Conservation (phyloP, 192 early-diverging fungal species). For the Backusella liffmaniae region DNA sequence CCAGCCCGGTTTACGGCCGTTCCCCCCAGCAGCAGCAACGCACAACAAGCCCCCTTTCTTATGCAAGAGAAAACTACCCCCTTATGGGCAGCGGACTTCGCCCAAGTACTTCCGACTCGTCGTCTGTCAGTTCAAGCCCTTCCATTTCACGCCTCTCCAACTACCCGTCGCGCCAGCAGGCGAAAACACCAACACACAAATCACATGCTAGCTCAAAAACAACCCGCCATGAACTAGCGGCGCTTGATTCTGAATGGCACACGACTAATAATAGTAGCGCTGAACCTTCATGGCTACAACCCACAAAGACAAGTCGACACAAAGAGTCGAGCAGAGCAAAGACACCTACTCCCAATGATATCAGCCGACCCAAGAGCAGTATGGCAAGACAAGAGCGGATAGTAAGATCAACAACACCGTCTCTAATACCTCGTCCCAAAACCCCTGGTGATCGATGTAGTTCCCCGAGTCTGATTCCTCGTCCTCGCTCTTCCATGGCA, state of each 20-base stretch:
- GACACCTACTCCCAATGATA: constrained; percentile 20
- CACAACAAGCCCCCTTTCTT: constrained; percentile 17
- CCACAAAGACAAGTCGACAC: constrained; percentile 32
- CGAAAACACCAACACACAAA: not conserved
- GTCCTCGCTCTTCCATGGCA: constrained; percentile 15
- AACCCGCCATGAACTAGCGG: constrained; percentile 6
- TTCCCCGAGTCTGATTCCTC: constrained; percentile 14
- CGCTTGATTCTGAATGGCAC: constrained; percentile 15
- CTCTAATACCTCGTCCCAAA: not conserved
- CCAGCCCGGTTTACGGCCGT: constrained; percentile 24
- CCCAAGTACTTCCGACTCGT: constrained; percentile 23
- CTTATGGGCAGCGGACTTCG: constrained; percentile 1
- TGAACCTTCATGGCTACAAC: constrained; percentile 31
- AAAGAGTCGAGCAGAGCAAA: constrained; percentile 20
- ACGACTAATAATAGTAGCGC: not conserved
- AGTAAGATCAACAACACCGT: not conserved
- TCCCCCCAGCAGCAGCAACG: constrained; percentile 12
- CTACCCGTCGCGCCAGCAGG: not conserved
- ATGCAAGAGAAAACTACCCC: not conserved
- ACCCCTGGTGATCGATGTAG: constrained; percentile 21
- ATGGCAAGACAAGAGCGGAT: not conserved
- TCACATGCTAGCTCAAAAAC: constrained; percentile 15
- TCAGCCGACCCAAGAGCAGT: constrained; percentile 19
- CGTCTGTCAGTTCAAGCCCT: constrained; percentile 7
- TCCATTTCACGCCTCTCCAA: not conserved